Evolutionary conservation across 345 rosid genomes (phyloP).

Genomic region (Eucalyptus caleyi): DNA sequence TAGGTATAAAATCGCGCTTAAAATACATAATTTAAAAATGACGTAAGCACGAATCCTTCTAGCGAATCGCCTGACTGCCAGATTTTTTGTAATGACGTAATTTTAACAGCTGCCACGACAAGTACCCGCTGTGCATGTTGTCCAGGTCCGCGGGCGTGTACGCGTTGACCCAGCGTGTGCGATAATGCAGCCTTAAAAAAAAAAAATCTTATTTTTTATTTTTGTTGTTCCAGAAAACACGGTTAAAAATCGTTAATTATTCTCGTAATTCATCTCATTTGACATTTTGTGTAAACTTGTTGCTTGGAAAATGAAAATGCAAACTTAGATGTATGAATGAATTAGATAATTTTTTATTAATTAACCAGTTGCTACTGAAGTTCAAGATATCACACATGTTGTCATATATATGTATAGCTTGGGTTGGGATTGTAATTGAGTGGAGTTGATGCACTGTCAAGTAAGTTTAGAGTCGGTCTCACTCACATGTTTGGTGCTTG

Average conservation of each 20-base stretch:
- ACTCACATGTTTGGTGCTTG: background rate
- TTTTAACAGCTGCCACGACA: background rate
- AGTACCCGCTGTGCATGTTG: background rate
- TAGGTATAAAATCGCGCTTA: background rate
- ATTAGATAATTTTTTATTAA: background rate
- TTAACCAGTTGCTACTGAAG: rapidly evolving
- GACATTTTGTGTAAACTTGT: background rate
- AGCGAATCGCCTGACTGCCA: background rate
- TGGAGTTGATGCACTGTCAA: background rate
- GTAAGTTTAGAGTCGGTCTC: background rate
- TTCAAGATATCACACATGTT: background rate
- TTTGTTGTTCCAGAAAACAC: background rate
- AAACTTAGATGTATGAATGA: background rate
- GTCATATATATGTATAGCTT: background rate
- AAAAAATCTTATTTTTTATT: background rate
- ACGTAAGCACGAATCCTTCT: background rate
- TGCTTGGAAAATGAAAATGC: background rate
- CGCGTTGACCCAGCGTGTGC: background rate
- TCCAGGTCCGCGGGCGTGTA: background rate
- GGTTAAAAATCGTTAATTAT: background rate
- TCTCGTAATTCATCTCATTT: background rate
- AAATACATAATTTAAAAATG: background rate
- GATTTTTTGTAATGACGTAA: background rate
- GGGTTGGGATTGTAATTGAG: background rate
- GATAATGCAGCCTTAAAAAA: background rate